phyloP scores from a whole-genome alignment of 2,329 filamentous ascomycete genomes.

The Aplosporella prunicola region DNA sequence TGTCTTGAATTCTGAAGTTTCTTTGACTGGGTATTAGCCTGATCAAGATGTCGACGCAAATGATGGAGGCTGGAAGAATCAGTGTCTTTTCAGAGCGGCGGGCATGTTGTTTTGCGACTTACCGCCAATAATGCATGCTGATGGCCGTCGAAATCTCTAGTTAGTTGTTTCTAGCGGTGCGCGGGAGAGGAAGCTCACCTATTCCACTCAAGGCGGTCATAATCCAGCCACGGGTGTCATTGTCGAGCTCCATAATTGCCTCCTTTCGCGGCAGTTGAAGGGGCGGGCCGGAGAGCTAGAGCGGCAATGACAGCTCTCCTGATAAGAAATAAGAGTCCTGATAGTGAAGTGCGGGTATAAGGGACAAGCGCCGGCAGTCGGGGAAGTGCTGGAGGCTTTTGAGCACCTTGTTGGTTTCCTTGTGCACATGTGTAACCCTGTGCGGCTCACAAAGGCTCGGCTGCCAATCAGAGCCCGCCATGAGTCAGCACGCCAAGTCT shows the following conservation, averaged over 20 bases:
- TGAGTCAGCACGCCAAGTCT: too few relatives aligned
- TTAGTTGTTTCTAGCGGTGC: constrained; percentile 5
- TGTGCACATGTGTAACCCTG: too few relatives aligned
- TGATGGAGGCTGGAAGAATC: constrained; percentile 56
- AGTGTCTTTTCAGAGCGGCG: constrained; percentile 1
- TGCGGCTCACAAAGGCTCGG: too few relatives aligned
- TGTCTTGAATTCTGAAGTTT: constrained; percentile 81
- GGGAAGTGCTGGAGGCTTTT: constrained; percentile 1
- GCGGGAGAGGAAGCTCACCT: constrained; percentile 36
- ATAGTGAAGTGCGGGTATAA: background rate
- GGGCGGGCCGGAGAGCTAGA: background rate
- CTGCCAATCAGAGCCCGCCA: too few relatives aligned
- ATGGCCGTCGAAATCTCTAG: constrained; percentile 1
- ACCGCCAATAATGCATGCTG: constrained; percentile 32
- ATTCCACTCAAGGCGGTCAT: constrained; percentile 77
- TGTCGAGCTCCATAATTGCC: constrained; percentile 10
- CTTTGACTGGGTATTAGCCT: constrained; percentile 62
- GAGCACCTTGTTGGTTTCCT: constrained; percentile 12
- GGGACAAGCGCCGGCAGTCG: background rate
- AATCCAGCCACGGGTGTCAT: constrained; percentile 85
- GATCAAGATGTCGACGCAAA: constrained; percentile 75
- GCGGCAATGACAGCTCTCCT: background rate
- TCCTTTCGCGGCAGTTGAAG: background rate
- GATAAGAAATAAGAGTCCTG: background rate
- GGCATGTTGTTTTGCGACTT: constrained; percentile 10